phyloP scores from a whole-genome alignment of 176 grass and related monocot genomes.

The Triticum dicoccoides region DNA sequence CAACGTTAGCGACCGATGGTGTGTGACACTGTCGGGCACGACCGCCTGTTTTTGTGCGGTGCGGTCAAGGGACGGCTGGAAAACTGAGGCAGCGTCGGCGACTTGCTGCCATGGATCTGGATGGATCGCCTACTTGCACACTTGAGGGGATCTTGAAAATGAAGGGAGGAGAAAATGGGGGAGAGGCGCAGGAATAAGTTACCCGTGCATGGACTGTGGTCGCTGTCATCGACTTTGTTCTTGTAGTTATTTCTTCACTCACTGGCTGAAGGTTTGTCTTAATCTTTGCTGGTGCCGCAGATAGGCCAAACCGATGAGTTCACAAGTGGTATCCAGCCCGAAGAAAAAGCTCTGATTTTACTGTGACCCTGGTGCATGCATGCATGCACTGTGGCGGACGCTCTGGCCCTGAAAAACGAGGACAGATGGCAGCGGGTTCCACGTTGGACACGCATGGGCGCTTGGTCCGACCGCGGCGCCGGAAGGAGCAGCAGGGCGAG shows the following conservation, averaged over 20 bases:
- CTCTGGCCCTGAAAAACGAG: not conserved
- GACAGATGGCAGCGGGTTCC: not conserved
- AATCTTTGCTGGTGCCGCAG: not conserved
- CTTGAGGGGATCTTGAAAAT: not conserved
- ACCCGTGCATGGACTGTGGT: not conserved
- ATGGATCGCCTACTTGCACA: not conserved
- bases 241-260: no score
- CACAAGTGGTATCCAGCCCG: no score
- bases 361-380: not conserved
- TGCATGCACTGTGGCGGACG: not conserved
- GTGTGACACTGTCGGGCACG: not conserved
- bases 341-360: no score
- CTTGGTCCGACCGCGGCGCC: not conserved
- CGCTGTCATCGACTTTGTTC: not conserved
- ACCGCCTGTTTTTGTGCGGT: no score
- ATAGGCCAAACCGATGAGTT: not conserved
- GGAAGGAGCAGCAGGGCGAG: not conserved
- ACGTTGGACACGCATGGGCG: not conserved
- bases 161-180: not conserved
- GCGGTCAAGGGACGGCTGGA: constrained; percentile 35
- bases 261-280: not conserved
- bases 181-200: not conserved
- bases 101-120: not conserved
- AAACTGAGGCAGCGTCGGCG: not conserved
- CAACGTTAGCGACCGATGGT: not conserved